These are phyloP conservation scores for Chimonanthus praecox DNA, from an alignment of 164 flowering plant species.

Conservation along the genomic window DNA sequence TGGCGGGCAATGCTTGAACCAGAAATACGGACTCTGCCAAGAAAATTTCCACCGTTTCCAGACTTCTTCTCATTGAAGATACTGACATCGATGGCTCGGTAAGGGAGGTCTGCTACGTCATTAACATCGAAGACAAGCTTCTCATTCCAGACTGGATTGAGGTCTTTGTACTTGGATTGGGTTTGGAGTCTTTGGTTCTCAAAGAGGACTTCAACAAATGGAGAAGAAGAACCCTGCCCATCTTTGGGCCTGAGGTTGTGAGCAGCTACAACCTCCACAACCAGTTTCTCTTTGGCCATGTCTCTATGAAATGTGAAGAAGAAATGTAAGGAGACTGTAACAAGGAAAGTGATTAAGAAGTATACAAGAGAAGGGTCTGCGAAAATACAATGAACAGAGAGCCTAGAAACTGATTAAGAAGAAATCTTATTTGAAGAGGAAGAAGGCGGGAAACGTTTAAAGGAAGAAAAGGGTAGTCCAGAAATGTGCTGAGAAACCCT, in stretches of 20 bases:
- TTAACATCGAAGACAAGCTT: conserved; percentile 56
- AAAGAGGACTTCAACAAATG: conserved; percentile 80
- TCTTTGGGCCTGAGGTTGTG: conserved; percentile 71
- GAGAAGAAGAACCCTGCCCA: conserved; percentile 60
- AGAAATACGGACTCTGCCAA: conserved; percentile 59
- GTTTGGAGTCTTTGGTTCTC: conserved; percentile 64
- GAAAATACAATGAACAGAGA: too few relatives aligned
- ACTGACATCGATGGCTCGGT: conserved; percentile 50
- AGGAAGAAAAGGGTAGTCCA: too few relatives aligned
- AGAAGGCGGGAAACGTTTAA: neutral
- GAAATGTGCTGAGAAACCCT: too few relatives aligned
- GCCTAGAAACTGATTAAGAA: too few relatives aligned
- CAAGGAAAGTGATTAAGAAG: neutral
- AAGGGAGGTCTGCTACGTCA: conserved; percentile 44
- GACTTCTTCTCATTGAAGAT: conserved; percentile 42
- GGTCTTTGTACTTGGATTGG: conserved; percentile 59
- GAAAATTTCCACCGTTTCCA: conserved; percentile 30
- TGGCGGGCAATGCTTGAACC: conserved; percentile 53
- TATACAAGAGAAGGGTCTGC: neutral
- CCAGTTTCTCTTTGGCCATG: conserved; percentile 45
- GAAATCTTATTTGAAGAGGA: neutral
- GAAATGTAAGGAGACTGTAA: neutral
- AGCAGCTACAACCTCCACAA: conserved; percentile 76
- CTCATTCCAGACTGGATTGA: conserved; percentile 83
- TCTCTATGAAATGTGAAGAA: neutral